Evolutionary conservation across 345 rosid species (phyloP).

Genomic region (Aquilaria yunnanensis): DNA sequence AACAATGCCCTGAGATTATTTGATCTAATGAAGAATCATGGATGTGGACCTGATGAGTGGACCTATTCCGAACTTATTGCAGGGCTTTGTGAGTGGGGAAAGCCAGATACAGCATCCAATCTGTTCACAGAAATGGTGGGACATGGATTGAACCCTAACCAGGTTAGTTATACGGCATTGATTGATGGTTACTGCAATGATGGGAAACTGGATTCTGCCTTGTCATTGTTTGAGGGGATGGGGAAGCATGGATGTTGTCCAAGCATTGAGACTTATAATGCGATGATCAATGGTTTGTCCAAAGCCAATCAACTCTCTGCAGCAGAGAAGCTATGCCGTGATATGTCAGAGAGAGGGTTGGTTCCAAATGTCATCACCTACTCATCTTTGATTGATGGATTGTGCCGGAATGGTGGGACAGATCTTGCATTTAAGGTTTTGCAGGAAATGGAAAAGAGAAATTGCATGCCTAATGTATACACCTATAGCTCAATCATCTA

Average conservation of each 20-base stretch:
- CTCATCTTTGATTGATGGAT: conserved; percentile 51
- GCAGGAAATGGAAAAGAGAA: conserved; percentile 37
- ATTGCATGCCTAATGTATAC: conserved; percentile 39
- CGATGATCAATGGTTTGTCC: conserved; percentile 39
- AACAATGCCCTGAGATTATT: conserved; percentile 42
- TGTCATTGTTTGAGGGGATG: conserved; percentile 46
- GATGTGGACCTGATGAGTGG: conserved; percentile 44
- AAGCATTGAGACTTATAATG: conserved; percentile 43
- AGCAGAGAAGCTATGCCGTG: conserved; percentile 30
- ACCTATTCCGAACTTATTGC: conserved; percentile 56
- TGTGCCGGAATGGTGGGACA: conserved; percentile 34
- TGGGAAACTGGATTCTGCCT: conserved; percentile 44
- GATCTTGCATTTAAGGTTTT: conserved; percentile 42
- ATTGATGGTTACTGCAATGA: conserved; percentile 58
- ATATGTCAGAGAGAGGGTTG: conserved; percentile 40
- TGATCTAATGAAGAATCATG: conserved; percentile 39
- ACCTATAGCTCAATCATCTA: conserved; percentile 53
- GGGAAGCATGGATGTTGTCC: conserved; percentile 34
- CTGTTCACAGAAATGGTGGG: conserved; percentile 39
- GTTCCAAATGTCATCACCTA: conserved; percentile 48
- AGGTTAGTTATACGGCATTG: conserved; percentile 46
- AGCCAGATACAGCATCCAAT: conserved; percentile 33
- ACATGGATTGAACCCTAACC: conserved; percentile 39
- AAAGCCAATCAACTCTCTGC: conserved; percentile 30
- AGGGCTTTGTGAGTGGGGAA: conserved; percentile 49